Conservation (phyloP, 2,329 filamentous ascomycete species). For the Orbilia oligospora region DNA sequence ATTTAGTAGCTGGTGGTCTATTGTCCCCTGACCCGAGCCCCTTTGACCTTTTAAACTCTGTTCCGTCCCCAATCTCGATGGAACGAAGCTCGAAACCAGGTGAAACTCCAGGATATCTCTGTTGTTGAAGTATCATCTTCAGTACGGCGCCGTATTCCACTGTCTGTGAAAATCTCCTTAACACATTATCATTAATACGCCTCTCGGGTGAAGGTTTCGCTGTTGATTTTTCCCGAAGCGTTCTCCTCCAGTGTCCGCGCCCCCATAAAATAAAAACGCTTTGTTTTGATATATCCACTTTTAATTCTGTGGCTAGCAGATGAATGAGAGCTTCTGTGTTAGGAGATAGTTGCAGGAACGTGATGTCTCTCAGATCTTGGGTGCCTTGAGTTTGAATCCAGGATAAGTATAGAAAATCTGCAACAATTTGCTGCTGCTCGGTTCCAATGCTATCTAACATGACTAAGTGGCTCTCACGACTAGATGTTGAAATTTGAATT, state of each 20-base stretch:
- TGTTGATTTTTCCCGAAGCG: not conserved
- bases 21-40: not conserved
- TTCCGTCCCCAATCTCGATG: not conserved
- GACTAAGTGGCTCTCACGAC: not conserved
- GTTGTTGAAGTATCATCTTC: not conserved
- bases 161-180: not conserved
- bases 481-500: not conserved
- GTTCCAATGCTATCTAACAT: not conserved
- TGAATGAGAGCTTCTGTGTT: not conserved
- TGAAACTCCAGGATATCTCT: not conserved
- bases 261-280: not conserved
- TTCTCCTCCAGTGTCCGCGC: not conserved
- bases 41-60: not conserved
- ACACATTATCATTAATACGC: not conserved
- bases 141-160: not conserved
- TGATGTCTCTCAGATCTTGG: not conserved
- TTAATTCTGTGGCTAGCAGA: too few relatives aligned
- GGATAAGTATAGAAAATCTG: not conserved
- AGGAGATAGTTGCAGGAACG: not conserved
- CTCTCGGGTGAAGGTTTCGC: not conserved
- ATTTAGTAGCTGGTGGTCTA: not conserved
- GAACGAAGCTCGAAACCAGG: not conserved
- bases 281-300: not conserved
- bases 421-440: not conserved
- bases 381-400: not conserved